Percentiles rank a stretch among this genome's conserved stretches.
These are phyloP conservation scores for Extremus antarcticus DNA, from an alignment of 495 filamentous ascomycete genomes.

Conservation along the genomic window DNA sequence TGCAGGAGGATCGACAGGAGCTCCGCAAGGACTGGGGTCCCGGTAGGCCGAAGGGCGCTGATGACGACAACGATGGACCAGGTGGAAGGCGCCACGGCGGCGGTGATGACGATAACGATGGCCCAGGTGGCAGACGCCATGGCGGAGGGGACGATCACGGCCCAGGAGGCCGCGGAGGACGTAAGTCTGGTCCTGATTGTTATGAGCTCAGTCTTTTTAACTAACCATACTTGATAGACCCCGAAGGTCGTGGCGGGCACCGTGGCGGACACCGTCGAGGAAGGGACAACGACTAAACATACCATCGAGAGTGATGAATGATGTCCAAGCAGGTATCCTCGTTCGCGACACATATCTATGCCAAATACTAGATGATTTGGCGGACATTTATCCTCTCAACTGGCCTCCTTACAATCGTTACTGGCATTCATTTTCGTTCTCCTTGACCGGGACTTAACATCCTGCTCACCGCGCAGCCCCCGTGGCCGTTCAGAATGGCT, in stretches of 20 bases:
- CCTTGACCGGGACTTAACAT: too few species aligned
- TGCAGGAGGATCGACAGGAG: neutral
- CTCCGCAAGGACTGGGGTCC: neutral
- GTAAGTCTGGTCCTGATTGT: neutral
- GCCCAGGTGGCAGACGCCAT: neutral
- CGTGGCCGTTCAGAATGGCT: too few species aligned
- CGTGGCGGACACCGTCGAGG: neutral
- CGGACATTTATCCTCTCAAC: too few species aligned
- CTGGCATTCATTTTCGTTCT: too few species aligned
- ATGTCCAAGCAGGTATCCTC: neutral
- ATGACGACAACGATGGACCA: too few species aligned
- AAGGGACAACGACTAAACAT: neutral
- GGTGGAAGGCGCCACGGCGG: neutral
- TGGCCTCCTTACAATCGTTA: too few species aligned
- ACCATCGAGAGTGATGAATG: too few species aligned
- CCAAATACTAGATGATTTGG: too few species aligned
- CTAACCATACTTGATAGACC: neutral
- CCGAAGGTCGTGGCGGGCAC: neutral
- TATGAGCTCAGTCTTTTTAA: neutral
- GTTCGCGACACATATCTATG: too few species aligned
- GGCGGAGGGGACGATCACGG: neutral
- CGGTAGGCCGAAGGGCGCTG: neutral
- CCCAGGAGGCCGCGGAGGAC: neutral
- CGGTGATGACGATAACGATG: neutral
- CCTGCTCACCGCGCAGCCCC: too few species aligned